phyloP scores from a whole-genome alignment of 2,329 filamentous ascomycete species.

The Ceratocystis alfenasii region DNA sequence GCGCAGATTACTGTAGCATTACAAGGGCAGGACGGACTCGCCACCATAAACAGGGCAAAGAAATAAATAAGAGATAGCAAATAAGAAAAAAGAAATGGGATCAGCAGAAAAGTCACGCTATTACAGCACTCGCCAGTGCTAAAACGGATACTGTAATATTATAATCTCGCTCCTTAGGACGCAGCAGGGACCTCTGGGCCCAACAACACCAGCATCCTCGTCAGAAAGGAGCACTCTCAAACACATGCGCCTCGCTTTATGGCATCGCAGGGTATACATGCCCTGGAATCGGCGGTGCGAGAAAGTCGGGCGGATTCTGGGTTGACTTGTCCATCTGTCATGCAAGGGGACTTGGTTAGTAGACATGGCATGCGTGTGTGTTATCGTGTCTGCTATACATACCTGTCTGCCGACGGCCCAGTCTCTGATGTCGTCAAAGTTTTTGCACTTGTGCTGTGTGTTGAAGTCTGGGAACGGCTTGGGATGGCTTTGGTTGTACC shows the following conservation, averaged over 20 bases:
- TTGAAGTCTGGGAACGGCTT: constrained; percentile 50
- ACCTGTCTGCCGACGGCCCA: constrained; percentile 46
- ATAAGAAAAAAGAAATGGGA: background rate
- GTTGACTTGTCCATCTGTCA: constrained; percentile 17
- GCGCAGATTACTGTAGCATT: background rate
- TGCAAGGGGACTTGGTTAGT: background rate
- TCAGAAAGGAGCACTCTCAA: too few relatives aligned
- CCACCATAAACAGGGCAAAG: too few relatives aligned
- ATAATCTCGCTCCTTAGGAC: background rate
- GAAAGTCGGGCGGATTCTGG: constrained; percentile 20
- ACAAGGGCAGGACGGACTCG: too few relatives aligned
- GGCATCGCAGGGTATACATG: constrained; percentile 20
- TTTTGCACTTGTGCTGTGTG: constrained; percentile 46
- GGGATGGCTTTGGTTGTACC: constrained; percentile 38
- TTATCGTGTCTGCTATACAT: background rate
- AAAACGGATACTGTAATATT: background rate
- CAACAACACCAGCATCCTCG: background rate
- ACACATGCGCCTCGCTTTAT: background rate
- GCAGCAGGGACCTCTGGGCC: background rate
- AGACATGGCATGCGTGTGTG: background rate
- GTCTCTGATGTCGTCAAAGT: constrained; percentile 40
- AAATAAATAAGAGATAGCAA: background rate
- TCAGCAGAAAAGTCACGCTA: background rate
- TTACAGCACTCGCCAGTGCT: background rate
- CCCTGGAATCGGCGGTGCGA: constrained; percentile 12